Conservation (phyloP, 2,329 filamentous ascomycete species). For the Anisogramma anomala region DNA sequence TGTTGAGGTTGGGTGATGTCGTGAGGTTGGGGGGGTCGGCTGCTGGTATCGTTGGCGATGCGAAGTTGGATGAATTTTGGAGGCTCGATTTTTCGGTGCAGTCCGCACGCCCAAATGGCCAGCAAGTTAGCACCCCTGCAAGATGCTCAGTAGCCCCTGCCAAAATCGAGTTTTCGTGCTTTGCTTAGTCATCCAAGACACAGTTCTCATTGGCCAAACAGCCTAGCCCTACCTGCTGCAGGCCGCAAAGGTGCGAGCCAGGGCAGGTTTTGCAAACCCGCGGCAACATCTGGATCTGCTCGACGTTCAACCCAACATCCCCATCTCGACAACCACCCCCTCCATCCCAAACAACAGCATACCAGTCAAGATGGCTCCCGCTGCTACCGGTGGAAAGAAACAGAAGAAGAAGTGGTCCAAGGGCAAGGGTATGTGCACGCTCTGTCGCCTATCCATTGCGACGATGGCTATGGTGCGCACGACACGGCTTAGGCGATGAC, state of each 20-base stretch:
- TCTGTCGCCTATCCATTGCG: neutral
- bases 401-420: conserved; percentile 70
- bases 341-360: conserved; percentile 20
- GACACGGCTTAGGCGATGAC: neutral
- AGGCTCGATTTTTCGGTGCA: conserved; percentile 12
- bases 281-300: conserved; percentile 14
- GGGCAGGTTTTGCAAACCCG: conserved; percentile 19
- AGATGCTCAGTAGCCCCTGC: neutral
- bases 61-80: conserved; percentile 6
- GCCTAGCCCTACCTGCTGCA: conserved; percentile 4
- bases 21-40: neutral
- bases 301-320: conserved; percentile 6
- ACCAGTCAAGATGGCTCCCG: conserved; percentile 36
- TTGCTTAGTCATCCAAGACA: neutral
- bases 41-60: neutral
- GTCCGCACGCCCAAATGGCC: conserved; percentile 1
- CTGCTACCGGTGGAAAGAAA: conserved; percentile 58
- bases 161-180: conserved; percentile 3
- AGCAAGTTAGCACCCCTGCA: neutral
- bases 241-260: too few species aligned
- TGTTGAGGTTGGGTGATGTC: conserved; percentile 10
- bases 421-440: conserved; percentile 50
- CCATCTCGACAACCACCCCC: conserved; percentile 16
- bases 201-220: neutral
- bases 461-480: conserved; percentile 3